phyloP scores from a whole-genome alignment of 2,329 filamentous ascomycete genomes.

The Thelonectria blattea region DNA sequence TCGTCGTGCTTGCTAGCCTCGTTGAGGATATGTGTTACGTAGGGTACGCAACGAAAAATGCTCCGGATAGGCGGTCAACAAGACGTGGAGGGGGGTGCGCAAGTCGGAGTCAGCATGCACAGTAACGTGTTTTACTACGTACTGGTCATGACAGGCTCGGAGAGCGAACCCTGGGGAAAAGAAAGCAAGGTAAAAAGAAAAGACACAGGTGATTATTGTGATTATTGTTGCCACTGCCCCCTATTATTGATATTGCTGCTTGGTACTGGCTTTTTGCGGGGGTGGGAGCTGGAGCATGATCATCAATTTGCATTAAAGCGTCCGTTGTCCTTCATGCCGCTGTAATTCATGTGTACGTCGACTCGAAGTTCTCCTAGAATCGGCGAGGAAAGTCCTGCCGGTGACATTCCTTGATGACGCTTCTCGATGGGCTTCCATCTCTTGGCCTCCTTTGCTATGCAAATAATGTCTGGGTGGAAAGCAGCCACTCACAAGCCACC shows the following conservation, averaged over 20 bases:
- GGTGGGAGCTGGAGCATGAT: not conserved
- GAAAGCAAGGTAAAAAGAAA: not conserved
- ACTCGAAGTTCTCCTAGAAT: not conserved
- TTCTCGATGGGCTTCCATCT: too few species aligned
- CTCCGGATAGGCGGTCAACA: conserved; percentile 19
- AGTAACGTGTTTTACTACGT: not conserved
- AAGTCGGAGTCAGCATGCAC: not conserved
- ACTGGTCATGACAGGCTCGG: not conserved
- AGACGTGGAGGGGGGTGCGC: not conserved
- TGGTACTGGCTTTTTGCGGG: not conserved
- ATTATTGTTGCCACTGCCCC: conserved; percentile 8
- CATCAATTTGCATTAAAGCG: conserved; percentile 4
- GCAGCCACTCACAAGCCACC: too few species aligned
- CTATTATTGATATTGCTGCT: not conserved
- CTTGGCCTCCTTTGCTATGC: too few species aligned
- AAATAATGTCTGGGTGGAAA: too few species aligned
- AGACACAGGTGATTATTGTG: not conserved
- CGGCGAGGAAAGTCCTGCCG: not conserved
- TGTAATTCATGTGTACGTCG: not conserved
- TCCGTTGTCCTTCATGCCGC: not conserved
- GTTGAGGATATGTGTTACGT: conserved; percentile 10
- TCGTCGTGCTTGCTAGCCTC: conserved; percentile 14
- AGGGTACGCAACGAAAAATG: conserved; percentile 1
- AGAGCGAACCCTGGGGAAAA: not conserved
- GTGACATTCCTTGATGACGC: not conserved